These are phyloP conservation scores for Borovskyia barvae DNA, from an alignment of 208 protist species.

Conservation along the genomic window DNA sequence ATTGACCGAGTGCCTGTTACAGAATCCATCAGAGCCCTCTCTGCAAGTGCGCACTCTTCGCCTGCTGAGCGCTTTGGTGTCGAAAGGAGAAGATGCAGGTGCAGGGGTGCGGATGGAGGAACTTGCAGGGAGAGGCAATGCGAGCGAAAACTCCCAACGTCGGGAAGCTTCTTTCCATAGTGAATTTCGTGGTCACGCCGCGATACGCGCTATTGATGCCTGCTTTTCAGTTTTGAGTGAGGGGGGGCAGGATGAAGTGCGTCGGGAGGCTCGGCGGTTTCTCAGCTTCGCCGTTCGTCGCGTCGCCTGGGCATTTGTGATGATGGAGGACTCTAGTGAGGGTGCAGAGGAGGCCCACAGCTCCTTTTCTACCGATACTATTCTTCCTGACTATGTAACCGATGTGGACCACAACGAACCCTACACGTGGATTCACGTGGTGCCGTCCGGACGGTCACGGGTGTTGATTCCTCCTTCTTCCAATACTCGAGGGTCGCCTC, in stretches of 20 bases:
- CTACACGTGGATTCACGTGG: conserved; percentile 42
- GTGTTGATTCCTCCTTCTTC: too few species aligned
- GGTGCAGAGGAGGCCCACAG: conserved; percentile 2
- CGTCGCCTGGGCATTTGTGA: conserved; percentile 19
- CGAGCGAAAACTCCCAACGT: neutral
- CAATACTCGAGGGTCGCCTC: too few species aligned
- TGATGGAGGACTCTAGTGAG: conserved; percentile 7
- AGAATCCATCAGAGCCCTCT: conserved; percentile 28
- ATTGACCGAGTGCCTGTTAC: conserved; percentile 35
- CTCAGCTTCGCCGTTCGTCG: conserved; percentile 14
- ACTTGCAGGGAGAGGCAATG: neutral
- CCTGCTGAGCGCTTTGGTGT: conserved; percentile 28
- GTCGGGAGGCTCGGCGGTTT: conserved; percentile 12
- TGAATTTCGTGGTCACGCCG: conserved; percentile 32
- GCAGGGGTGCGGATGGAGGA: neutral
- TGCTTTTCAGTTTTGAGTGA: conserved; percentile 39
- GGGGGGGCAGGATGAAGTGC: conserved; percentile 32
- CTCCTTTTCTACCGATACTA: conserved; percentile 50
- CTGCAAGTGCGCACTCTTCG: conserved; percentile 44
- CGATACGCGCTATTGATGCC: conserved; percentile 46
- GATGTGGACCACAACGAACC: conserved; percentile 65
- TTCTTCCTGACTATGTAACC: conserved; percentile 54
- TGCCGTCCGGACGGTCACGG: conserved; percentile 8
- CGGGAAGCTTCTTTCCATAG: conserved; percentile 7
- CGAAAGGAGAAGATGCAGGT: neutral